Base-by-base conservation (phyloP, 129 eudicot species). In the Tagetes patula region DNA sequence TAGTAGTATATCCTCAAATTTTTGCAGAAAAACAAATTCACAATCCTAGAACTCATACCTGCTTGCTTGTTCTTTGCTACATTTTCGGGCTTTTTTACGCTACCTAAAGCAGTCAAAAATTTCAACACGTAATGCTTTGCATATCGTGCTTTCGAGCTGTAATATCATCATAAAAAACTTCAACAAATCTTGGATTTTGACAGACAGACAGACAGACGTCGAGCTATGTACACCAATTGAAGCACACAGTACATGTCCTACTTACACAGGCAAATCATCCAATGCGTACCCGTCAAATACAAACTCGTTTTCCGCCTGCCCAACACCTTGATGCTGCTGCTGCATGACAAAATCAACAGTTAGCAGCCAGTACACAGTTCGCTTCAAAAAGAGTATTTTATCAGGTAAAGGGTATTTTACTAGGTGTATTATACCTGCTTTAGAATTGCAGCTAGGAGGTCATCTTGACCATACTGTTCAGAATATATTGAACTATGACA, bases 251-350 rank as follows among this genome's bases (percentile, higher is more conserved):
- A 39, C 56, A 4, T 9, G 45, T 33, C 68, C 54, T 60, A 14
- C 58, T 42, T 84, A 90, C 60, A 77, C 95, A 0, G 92, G 92
- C 70, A 93, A 88, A 70, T 90, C 86, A 82, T 90, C 99, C 80
- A 86, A 73, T 42, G 88, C 71, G 67, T 87, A 94, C 67, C 91
- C 91, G 33, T 90, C 94, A 78, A 83, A 90, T 61, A 80, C 86
- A 62, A 86, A 90, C 56, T 90, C 94, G 45, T 53, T 76, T 42
- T 85, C 93, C 38, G 78, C 70, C 39, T 82, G 73, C 52, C 85
- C 93, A n/a, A 80, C 53, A n/a, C 89, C 87, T 76, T 88, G 89
- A 73, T 72, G 77, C 12, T 72, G 82, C 65, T 78, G 82, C 69
- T 69, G 62, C 49, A 70, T 61, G 47, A 64, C 67, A 65, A 72